Conservation (phyloP, 2,329 filamentous ascomycete genomes). For the Diaporthe sp. region DNA sequence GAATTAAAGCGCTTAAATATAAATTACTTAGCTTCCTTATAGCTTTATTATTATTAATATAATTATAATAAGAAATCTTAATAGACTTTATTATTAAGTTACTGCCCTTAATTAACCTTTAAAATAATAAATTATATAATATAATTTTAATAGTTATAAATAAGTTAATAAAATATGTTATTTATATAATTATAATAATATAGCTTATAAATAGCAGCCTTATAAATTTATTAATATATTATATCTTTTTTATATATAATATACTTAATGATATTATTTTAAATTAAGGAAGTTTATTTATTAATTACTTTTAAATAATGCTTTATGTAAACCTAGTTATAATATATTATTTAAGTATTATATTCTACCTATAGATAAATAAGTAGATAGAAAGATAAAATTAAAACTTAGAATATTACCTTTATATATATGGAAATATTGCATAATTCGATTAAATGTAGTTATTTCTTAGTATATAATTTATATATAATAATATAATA, state of each 20-base stretch:
- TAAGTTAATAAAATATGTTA: neutral
- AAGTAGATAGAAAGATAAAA: neutral
- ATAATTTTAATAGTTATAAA: constrained; percentile 11
- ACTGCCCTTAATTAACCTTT: neutral
- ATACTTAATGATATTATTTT: too few species aligned
- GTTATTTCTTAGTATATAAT: neutral
- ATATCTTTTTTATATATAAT: neutral
- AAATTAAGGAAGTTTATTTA: too few species aligned
- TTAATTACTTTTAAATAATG: too few species aligned
- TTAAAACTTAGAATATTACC: neutral
- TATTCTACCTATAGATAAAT: constrained; percentile 9
- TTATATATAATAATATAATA: neutral
- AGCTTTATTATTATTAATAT: neutral
- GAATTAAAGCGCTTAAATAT: neutral
- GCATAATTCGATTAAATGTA: neutral
- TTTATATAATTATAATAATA: constrained; percentile 2
- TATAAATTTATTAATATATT: neutral
- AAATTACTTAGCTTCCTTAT: neutral
- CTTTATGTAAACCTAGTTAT: too few species aligned
- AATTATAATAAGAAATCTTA: too few species aligned
- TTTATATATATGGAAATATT: neutral
- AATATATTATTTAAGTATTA: neutral
- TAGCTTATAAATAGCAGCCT: neutral
- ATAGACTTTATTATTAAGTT: neutral
- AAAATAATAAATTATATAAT: neutral